Conservation (phyloP, 2,329 filamentous ascomycete species). For the Endothia cerciana region DNA sequence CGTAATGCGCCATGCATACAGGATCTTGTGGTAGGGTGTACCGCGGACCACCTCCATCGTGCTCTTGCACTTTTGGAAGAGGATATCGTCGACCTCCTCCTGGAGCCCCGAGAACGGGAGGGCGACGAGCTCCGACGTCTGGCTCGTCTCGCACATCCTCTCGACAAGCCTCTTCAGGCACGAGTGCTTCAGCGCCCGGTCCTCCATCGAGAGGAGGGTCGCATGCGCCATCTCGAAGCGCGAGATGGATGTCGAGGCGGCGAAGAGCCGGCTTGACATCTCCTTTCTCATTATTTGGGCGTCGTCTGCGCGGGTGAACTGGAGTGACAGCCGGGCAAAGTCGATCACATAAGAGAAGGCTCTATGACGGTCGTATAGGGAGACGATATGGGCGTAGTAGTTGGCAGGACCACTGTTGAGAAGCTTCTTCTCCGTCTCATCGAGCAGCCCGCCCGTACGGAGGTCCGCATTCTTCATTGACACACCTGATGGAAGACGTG, state of each 20-base stretch:
- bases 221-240: slow-evolving; percentile 84
- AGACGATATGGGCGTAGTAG: slow-evolving; percentile 86
- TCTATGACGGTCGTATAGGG: slow-evolving; percentile 77
- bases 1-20: slow-evolving; percentile 88
- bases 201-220: slow-evolving; percentile 73
- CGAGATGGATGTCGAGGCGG: slow-evolving; percentile 75
- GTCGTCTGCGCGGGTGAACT: slow-evolving; percentile 53
- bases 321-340: slow-evolving; percentile 76
- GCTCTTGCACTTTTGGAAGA: slow-evolving; percentile 72
- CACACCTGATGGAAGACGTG: slow-evolving; percentile 47
- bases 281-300: slow-evolving; percentile 60
- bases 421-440: slow-evolving; percentile 72
- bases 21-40: slow-evolving; percentile 81
- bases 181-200: slow-evolving; percentile 71
- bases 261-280: slow-evolving; percentile 83
- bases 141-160: slow-evolving; percentile 69
- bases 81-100: slow-evolving; percentile 76
- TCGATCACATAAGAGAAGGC: slow-evolving; percentile 82
- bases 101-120: slow-evolving; percentile 81
- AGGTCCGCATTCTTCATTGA: slow-evolving; percentile 51
- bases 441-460: slow-evolving; percentile 70
- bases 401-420: slow-evolving; percentile 74
- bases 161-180: slow-evolving; percentile 72
- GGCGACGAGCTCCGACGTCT: slow-evolving; percentile 69
- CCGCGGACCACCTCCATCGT: slow-evolving; percentile 67